phyloP scores from a whole-genome alignment of 306 rosid genomes.

The Leucaena leucocephala region DNA sequence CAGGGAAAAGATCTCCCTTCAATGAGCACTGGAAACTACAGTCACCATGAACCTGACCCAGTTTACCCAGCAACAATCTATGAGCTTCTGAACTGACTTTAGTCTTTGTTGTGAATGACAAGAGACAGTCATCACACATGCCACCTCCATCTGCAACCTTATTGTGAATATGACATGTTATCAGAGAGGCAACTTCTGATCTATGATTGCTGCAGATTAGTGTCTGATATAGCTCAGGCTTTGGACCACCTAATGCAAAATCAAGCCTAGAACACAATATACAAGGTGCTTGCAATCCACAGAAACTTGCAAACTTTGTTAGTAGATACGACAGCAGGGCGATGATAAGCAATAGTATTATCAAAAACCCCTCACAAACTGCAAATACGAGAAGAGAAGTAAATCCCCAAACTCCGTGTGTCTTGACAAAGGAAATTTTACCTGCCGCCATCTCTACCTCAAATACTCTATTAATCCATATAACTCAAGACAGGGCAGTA shows the following conservation, averaged over 20 bases:
- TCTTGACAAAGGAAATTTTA: conserved; percentile 51
- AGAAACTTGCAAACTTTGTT: conserved; percentile 66
- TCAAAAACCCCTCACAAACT: conserved; percentile 88
- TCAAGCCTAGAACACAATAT: conserved; percentile 89
- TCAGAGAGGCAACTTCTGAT: conserved; percentile 63
- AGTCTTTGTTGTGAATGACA: conserved; percentile 43
- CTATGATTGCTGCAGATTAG: conserved; percentile 69
- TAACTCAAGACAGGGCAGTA: conserved; percentile 27
- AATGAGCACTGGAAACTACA: conserved; percentile 43
- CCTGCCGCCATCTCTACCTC: conserved; percentile 56
- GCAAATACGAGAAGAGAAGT: conserved; percentile 53
- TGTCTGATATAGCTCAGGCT: conserved; percentile 49
- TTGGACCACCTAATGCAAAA: conserved; percentile 48
- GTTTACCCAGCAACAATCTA: conserved; percentile 53
- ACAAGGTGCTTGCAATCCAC: conserved; percentile 76
- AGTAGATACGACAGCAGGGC: conserved; percentile 64
- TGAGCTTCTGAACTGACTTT: conserved; percentile 40
- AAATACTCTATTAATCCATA: conserved; percentile 41
- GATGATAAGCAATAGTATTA: conserved; percentile 66
- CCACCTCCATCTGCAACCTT: conserved; percentile 57
- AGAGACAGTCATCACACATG: conserved; percentile 72
- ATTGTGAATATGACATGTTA: conserved; percentile 57
- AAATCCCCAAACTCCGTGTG: conserved; percentile 49
- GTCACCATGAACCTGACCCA: conserved; percentile 50
- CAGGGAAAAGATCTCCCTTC: conserved; percentile 40